Base-by-base conservation (phyloP, 225 moss, liverwort and hornwort genomes). In the Rhytidiadelphus loreus region DNA sequence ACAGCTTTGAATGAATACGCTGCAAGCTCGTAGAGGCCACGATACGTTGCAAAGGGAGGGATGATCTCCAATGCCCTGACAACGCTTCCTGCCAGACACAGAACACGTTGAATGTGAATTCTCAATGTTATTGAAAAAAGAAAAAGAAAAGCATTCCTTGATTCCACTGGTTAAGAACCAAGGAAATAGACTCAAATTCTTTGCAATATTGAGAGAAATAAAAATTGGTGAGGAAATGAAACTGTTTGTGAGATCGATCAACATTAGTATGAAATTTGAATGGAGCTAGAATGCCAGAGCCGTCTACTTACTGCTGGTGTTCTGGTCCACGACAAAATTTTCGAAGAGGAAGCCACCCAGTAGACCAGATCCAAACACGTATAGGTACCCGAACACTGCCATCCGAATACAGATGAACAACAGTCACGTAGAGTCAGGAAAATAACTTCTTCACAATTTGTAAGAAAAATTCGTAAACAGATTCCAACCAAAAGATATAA, bases 281-380 rank as follows among this genome's bases (percentile, higher is more conserved):
- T 72, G 57, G 60, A 77, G 25, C 15, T 58, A 61, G 50, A 63
- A 57, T 70, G 44, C 14, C 61, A 25, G 26, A 75, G 76, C 7
- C 20, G 56, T 39, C 19, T 85, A 91, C 98, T 93, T 96, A 98
- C 98, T 92, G 89, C 92, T 95, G 52, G 94, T 95, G 16, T 87
- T 16, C 58, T 9, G 35, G 86, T 94, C 95, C 65, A 79, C 83
- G 6, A 98, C 88, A 89, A 94, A 97, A 86, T 93, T 93, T 33
- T 88, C 78, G 89, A 90, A 98, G 80, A 98, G 90, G 90, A 93
- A 96, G 6, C 2, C 84, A 41, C 95, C 97, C 21, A 98, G 82
- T 30, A 98, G 88, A 82, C 98, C 98, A 77, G 94, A 91, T 89
- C 97, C 98, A 85, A 98, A 95, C 24, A 98, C 97, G 83, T 98